These are phyloP conservation scores for Epichloe aotearoae DNA, from an alignment of 2,329 filamentous ascomycete genomes.

Conservation along the genomic window DNA sequence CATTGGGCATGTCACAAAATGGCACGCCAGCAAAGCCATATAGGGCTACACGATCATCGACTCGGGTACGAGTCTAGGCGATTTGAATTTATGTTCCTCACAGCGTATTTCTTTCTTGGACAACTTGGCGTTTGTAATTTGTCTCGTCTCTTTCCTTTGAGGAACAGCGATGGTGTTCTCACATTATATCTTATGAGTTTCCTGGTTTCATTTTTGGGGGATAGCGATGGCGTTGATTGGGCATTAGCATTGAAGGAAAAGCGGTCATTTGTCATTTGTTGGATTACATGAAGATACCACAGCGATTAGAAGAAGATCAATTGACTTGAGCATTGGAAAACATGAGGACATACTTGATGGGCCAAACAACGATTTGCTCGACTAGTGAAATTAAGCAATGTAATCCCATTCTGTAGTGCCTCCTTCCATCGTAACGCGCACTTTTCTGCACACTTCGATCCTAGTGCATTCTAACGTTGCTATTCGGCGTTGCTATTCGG, in stretches of 20 bases:
- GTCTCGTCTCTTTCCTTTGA: not conserved
- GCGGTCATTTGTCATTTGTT: not conserved
- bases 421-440: no score
- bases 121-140: not conserved
- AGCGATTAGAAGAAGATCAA: not conserved
- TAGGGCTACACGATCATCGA: conserved; percentile 17
- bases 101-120: not conserved
- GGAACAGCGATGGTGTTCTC: not conserved
- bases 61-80: conserved; percentile 3
- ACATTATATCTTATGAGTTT: not conserved
- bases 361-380: not conserved
- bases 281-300: conserved; percentile 1
- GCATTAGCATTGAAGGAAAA: not conserved
- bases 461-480: no score
- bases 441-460: no score
- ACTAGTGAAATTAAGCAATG: no score
- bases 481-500: no score
- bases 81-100: not conserved
- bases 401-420: no score
- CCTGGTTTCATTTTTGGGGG: not conserved
- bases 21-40: conserved; percentile 21
- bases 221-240: conserved; percentile 2
- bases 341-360: not conserved
- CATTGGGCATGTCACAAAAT: conserved; percentile 20
- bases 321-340: not conserved